Evolutionary conservation across 805 yeast genomes (phyloP), one percentile per base, ranked within the genome.

Genomic region (Saccharomycopsis sp.): DNA sequence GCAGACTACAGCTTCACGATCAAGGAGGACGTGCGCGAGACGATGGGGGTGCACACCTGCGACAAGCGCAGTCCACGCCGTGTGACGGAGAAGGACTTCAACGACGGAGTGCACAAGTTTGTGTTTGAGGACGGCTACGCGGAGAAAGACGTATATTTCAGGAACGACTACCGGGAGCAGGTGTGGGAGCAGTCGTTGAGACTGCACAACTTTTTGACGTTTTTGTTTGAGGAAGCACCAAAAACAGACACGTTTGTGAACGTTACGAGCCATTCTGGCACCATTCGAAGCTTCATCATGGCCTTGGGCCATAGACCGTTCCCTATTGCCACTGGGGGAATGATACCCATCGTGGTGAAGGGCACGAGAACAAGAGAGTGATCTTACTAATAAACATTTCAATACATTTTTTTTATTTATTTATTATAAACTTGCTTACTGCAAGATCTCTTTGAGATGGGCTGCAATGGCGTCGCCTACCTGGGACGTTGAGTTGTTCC

Each of bases 401-500:
- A n/a, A 23, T 10, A 35, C 10, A 25, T 25, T 25, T 25, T 25
- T 25, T n/a, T 25, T n/a, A 25, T 10, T n/a, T 10, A 10, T 10
- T 25, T 25, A n/a, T 25, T 9, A 25, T 25, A 25, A 25, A 25
- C 2, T 25, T n/a, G n/a, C 27, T 25, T 15, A n/a, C n/a, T n/a
- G n/a, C n/a, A n/a, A n/a, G 49, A 77, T 64, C 52, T 68, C 65
- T 53, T 70, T 65, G 42, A 86, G 86, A 42, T 81, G 82, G 25
- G 65, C 71, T 33, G 82, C 95, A 56, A 92, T 69, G 32, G 96
- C 96, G 59, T 87, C 94, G 57, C 97, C 97, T 44, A 92, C 96
- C 62, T 89, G 96, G 30, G 69, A 60, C 37, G 98, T 92, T 29
- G 85, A 67, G 54, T 74, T 74, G n/a, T 74, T 54, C 43, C 98